Conservation (phyloP, 768 basidiomycete species). For the Termitomyces sp. region DNA sequence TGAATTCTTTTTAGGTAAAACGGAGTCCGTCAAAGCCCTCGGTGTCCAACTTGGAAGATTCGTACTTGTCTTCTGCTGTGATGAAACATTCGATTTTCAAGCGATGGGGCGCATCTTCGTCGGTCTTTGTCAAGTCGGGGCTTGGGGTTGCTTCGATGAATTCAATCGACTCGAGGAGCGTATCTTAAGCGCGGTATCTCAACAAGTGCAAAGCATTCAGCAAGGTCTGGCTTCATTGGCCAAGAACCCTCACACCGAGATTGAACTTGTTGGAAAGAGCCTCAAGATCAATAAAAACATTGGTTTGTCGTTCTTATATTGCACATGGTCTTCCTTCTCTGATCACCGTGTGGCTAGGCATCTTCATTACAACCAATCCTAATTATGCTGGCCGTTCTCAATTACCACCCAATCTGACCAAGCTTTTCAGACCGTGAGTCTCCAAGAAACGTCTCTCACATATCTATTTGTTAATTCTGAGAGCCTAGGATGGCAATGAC, state of each 20-base stretch:
- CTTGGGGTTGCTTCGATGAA: slow-evolving; percentile 98
- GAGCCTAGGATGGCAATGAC: slow-evolving; percentile 93
- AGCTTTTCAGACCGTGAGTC: slow-evolving; percentile 90
- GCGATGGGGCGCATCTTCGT: slow-evolving; percentile 99
- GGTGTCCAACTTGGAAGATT: slow-evolving; percentile 97
- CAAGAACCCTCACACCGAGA: slow-evolving; percentile 84
- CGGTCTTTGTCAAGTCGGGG: slow-evolving; percentile 97
- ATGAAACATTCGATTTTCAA: slow-evolving; percentile 99
- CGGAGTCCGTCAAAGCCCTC: slow-evolving; percentile 98
- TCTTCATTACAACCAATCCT: slow-evolving; percentile 99
- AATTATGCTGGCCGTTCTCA: slow-evolving; percentile 97
- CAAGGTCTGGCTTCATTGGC: slow-evolving; percentile 84
- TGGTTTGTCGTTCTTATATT: slow-evolving; percentile 39
- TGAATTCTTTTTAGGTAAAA: slow-evolving; percentile 65
- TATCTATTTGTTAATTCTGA: slow-evolving; percentile 12
- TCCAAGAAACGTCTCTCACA: not conserved
- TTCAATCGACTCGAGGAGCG: slow-evolving; percentile 98
- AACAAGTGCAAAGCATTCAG: slow-evolving; percentile 98
- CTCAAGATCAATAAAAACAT: slow-evolving; percentile 93
- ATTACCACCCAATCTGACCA: slow-evolving; percentile 82
- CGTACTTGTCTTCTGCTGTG: slow-evolving; percentile 99
- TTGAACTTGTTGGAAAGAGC: slow-evolving; percentile 93
- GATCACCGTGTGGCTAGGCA: slow-evolving; percentile 44
- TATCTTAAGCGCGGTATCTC: slow-evolving; percentile 96
- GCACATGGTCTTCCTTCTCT: slow-evolving; percentile 1